phyloP scores from a whole-genome alignment of 768 basidiomycete species.

The Suillus lakei region DNA sequence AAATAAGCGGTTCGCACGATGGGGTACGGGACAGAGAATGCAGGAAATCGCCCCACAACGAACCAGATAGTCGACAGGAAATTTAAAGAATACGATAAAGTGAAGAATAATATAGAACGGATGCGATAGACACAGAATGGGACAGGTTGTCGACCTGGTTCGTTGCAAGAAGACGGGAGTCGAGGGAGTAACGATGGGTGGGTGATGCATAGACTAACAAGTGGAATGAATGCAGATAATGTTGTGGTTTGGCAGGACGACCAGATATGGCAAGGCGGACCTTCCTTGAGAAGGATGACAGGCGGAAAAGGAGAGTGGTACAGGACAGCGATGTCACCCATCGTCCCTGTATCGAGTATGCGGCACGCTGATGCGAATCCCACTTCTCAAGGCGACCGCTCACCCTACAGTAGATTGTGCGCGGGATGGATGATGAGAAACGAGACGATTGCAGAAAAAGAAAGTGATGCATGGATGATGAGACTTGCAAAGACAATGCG shows the following conservation, averaged over 20 bases:
- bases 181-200: slow-evolving; percentile 51
- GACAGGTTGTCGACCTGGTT: slow-evolving; percentile 56
- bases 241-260: slow-evolving; percentile 33
- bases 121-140: slow-evolving; percentile 49
- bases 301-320: slow-evolving; percentile 8
- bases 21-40: slow-evolving; percentile 15
- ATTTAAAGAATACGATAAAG: slow-evolving; percentile 64
- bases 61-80: slow-evolving; percentile 40
- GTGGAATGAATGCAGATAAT: slow-evolving; percentile 46
- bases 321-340: slow-evolving; percentile 4
- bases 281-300: slow-evolving; percentile 19
- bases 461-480: slow-evolving; percentile 70
- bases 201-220: slow-evolving; percentile 62
- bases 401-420: slow-evolving; percentile 44
- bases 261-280: slow-evolving; percentile 19
- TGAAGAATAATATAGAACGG: slow-evolving; percentile 85
- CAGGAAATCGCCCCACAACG: slow-evolving; percentile 40
- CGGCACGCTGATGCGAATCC: slow-evolving; percentile 20
- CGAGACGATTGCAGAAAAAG: slow-evolving; percentile 66
- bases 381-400: slow-evolving; percentile 13
- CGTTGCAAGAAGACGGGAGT: slow-evolving; percentile 48
- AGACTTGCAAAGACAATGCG: slow-evolving; percentile 66
- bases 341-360: slow-evolving; percentile 22
- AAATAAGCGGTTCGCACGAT: slow-evolving; percentile 16
- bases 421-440: slow-evolving; percentile 45